These are phyloP conservation scores for Alloteropsis semialata DNA, from an alignment of 176 grass and related monocot genomes.

Conservation along the genomic window DNA sequence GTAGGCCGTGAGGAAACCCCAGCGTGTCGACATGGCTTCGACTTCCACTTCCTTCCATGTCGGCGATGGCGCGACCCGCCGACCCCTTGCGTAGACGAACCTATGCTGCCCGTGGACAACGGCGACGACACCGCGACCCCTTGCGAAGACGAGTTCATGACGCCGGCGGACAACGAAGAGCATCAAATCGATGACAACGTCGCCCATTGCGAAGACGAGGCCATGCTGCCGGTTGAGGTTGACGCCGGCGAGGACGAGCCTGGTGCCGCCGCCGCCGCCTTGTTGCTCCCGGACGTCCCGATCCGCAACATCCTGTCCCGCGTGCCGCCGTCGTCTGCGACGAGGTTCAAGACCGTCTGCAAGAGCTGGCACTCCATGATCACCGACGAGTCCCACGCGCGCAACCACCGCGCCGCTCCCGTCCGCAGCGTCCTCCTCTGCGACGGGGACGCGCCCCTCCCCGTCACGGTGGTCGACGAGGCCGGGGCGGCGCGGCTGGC, in stretches of 20 bases:
- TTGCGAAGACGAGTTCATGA: background rate
- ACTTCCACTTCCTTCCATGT: background rate
- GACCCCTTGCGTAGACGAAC: background rate
- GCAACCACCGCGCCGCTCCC: background rate
- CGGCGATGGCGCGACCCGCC: too few species aligned
- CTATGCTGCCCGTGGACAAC: background rate
- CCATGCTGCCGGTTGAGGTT: background rate
- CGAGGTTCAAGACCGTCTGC: background rate
- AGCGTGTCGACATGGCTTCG: background rate
- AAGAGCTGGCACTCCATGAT: background rate
- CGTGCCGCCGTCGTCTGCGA: background rate
- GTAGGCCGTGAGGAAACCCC: background rate
- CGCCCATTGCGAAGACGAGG: background rate
- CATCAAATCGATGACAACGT: background rate
- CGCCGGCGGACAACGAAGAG: background rate
- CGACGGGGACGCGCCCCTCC: background rate
- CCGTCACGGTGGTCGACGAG: background rate
- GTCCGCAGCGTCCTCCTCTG: background rate
- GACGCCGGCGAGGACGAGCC: background rate
- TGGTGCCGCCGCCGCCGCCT: too few species aligned
- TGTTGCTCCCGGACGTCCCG: background rate
- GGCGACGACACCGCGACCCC: background rate
- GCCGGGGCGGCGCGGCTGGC: too few species aligned
- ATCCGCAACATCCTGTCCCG: background rate
- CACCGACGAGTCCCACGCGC: background rate